These are phyloP conservation scores for Lipomyces yamadae DNA, from an alignment of 805 yeast genomes.

Conservation along the genomic window DNA sequence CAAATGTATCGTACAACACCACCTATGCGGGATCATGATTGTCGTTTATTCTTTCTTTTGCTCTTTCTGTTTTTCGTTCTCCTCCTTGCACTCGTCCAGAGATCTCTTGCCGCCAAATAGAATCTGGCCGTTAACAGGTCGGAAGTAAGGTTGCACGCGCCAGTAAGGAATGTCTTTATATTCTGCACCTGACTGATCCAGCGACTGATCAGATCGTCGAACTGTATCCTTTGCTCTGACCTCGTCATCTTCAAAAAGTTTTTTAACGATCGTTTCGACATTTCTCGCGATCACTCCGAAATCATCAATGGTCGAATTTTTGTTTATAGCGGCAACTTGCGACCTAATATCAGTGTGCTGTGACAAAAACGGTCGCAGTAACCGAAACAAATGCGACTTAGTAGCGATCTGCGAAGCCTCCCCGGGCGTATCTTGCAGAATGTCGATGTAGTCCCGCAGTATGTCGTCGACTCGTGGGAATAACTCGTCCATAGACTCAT, in stretches of 20 bases:
- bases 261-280: conserved; percentile 69
- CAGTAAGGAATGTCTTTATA: conserved; percentile 88
- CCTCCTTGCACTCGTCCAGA: conserved; percentile 42
- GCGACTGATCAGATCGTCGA: conserved; percentile 52
- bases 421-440: conserved; percentile 65
- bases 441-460: conserved; percentile 85
- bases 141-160: conserved; percentile 95
- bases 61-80: conserved; percentile 12
- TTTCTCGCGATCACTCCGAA: conserved; percentile 63
- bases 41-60: background rate
- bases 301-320: conserved; percentile 49
- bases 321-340: conserved; percentile 60
- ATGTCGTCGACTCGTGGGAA: conserved; percentile 86
- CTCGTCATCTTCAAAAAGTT: conserved; percentile 57
- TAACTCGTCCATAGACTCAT: conserved; percentile 61
- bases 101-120: conserved; percentile 29
- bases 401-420: conserved; percentile 79
- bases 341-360: conserved; percentile 79
- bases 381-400: conserved; percentile 91
- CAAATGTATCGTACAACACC: background rate
- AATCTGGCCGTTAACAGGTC: conserved; percentile 75
- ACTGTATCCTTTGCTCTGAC: conserved; percentile 69
- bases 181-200: conserved; percentile 75
- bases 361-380: conserved; percentile 78
- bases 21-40: background rate